Evolutionary conservation across 139 green algal species (phyloP), one percentile per base, ranked within the genome.

Genomic region (Pleodorina starrii): DNA sequence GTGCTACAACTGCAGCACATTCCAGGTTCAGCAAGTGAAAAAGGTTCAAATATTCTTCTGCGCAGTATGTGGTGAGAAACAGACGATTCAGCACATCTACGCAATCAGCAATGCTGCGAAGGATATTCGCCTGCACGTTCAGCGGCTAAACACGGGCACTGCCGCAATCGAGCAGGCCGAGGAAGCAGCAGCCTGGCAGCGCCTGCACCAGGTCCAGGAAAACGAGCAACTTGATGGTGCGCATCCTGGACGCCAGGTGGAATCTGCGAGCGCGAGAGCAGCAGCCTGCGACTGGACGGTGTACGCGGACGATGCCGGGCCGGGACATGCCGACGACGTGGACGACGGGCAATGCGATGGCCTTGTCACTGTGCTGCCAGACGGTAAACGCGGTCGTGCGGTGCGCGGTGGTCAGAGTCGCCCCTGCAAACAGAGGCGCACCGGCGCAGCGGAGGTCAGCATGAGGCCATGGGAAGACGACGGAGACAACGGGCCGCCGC

Each of bases 1-100:
- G 21, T 92, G 89, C 74, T 72, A 68, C 25, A 46, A 44, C 23
- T 92, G 82, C 48, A 48, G 43, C 9, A 57, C 44, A 1, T 90
- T 77, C 42, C 82, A 89, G 36, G 60, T 69, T 0, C 79, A 90
- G 48, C 82, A 84, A 23, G 81, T 85, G 3, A 92, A 88, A 21
- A 92, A 92, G 50, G 59, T 74, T 0, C 77, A 63, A 72, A 90
- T 84, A 38, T 92, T 87, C 25, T 5, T 12, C 14, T 92, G 89
- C 44, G 71, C 38, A 0, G 46, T 86, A 0, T 92, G 89, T 29
- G 36, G 74, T 36, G 57, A 60, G 9, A 92, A 82, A 23, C 89
- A 92, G 27, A 87, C 59, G 2, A 57, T 90, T n/a, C 73, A 82
- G 25, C 73, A 77, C 17, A 59, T 92, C 1, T 87, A 72, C 43